Evolutionary conservation across 805 yeast species (phyloP).

Genomic region (Candida maltosa): DNA sequence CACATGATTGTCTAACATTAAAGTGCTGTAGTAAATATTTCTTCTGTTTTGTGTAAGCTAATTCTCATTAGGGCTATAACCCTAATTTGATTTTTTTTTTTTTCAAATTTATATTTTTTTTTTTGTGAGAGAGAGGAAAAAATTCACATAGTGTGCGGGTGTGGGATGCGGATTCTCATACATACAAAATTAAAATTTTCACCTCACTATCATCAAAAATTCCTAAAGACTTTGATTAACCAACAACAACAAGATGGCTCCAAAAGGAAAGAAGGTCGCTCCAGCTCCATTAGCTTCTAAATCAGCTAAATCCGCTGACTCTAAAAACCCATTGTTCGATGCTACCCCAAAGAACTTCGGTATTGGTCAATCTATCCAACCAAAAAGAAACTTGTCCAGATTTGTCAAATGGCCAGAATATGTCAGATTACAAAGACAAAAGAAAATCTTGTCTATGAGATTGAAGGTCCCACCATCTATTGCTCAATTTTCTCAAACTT

Average conservation of each 20-base stretch:
- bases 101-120: too few relatives aligned
- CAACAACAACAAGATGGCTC: conserved; percentile 29
- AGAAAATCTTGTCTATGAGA: conserved; percentile 92
- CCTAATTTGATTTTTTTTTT: neutral
- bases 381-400: conserved; percentile 94
- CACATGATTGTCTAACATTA: too few relatives aligned
- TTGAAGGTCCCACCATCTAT: conserved; percentile 98
- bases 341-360: conserved; percentile 91
- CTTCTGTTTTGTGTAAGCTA: too few relatives aligned
- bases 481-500: conserved; percentile 91
- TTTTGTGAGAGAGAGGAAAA: too few relatives aligned
- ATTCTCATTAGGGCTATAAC: conserved; percentile 2
- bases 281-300: conserved; percentile 96
- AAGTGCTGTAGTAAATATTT: too few relatives aligned
- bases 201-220: neutral
- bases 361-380: conserved; percentile 94
- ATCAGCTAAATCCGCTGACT: conserved; percentile 30
- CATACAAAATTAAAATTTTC: conserved; percentile 1
- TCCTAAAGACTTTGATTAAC: neutral
- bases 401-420: conserved; percentile 99
- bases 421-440: conserved; percentile 98
- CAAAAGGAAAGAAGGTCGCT: conserved; percentile 77
- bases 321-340: conserved; percentile 83
- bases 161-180: neutral
- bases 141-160: neutral